These are phyloP conservation scores for Mycena belliarum DNA, from an alignment of 768 basidiomycete genomes.

Conservation along the genomic window DNA sequence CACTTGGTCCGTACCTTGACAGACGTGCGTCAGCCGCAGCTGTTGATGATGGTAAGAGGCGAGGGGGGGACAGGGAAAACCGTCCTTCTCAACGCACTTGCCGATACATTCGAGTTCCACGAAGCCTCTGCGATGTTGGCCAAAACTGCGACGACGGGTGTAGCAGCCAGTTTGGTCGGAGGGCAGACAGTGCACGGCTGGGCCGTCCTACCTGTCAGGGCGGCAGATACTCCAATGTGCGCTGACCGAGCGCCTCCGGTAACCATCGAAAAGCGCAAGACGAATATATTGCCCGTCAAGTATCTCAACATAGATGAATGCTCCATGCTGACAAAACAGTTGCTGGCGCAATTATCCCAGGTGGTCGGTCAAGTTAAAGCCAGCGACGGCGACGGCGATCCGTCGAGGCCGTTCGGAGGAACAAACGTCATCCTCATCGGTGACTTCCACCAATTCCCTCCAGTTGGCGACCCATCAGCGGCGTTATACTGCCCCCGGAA, in stretches of 20 bases:
- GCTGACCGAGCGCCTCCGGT: neutral
- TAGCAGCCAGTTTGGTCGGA: slow-evolving; percentile 41
- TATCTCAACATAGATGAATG: neutral
- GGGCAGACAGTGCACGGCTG: slow-evolving; percentile 38
- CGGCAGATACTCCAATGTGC: neutral
- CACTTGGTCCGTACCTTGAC: slow-evolving; percentile 30
- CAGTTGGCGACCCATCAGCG: slow-evolving; percentile 28
- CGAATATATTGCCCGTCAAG: neutral
- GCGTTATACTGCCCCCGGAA: neutral
- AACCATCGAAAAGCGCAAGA: neutral
- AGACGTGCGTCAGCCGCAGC: slow-evolving; percentile 21
- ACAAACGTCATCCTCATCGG: slow-evolving; percentile 42
- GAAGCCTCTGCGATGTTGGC: slow-evolving; percentile 21
- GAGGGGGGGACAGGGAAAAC: slow-evolving; percentile 49
- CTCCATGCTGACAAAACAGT: neutral
- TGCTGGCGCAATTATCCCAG: neutral
- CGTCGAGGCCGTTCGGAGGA: slow-evolving; percentile 33
- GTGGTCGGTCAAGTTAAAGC: neutral
- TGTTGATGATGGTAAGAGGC: slow-evolving; percentile 38
- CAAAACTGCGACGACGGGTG: slow-evolving; percentile 40
- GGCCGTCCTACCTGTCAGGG: slow-evolving; percentile 24
- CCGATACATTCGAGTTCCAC: slow-evolving; percentile 31
- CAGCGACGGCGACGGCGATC: neutral
- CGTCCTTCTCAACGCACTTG: slow-evolving; percentile 37
- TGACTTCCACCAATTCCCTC: slow-evolving; percentile 49